These are phyloP conservation scores for Aspergillus aculeatinus DNA, from an alignment of 2,329 filamentous ascomycete genomes.

Conservation along the genomic window DNA sequence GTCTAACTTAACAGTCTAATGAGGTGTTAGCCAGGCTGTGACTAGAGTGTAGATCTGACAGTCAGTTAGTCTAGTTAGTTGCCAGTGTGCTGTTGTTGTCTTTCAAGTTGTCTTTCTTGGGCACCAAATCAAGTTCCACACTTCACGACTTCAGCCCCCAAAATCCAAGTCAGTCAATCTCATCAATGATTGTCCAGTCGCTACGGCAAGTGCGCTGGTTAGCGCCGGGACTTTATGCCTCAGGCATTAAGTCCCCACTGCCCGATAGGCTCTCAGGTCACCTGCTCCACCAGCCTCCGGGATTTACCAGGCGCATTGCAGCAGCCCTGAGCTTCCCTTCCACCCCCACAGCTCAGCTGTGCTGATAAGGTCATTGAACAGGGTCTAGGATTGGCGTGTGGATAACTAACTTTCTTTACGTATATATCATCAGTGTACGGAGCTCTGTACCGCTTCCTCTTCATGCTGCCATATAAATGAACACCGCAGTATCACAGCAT, in stretches of 20 bases:
- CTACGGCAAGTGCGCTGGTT: background rate
- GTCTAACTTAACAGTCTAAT: background rate
- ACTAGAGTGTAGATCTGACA: background rate
- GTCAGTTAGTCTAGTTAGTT: background rate
- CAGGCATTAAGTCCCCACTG: slow-evolving; percentile 6
- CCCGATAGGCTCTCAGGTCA: slow-evolving; percentile 6
- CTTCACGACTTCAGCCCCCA: background rate
- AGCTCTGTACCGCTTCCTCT: background rate
- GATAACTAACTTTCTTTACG: too few relatives aligned
- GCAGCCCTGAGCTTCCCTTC: background rate
- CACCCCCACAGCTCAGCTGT: background rate
- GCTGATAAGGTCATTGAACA: background rate
- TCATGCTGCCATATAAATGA: background rate
- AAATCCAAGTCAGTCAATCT: background rate
- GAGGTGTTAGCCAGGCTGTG: background rate
- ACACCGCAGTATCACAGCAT: too few relatives aligned
- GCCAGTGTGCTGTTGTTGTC: background rate
- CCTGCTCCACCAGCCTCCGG: slow-evolving; percentile 16
- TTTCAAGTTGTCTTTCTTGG: background rate
- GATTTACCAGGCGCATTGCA: slow-evolving; percentile 6
- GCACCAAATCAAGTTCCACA: background rate
- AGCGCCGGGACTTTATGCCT: slow-evolving; percentile 4
- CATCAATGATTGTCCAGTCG: background rate
- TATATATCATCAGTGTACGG: too few relatives aligned
- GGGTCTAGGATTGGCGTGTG: background rate